phyloP scores from a whole-genome alignment of 192 early-diverging fungal species.

The Podila epicladia region DNA sequence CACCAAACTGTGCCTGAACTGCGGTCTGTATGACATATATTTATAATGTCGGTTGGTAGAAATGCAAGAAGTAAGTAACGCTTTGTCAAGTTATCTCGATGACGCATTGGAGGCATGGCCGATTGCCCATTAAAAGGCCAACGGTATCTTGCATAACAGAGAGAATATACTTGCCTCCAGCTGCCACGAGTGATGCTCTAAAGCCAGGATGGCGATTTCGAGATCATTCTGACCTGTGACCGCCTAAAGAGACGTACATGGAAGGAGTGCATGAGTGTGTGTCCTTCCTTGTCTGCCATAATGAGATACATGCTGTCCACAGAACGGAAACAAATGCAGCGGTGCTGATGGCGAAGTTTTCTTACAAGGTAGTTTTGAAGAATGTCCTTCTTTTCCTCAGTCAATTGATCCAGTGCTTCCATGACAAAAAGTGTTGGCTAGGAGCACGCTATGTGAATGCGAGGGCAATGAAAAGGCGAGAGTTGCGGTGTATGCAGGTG shows the following conservation, averaged over 20 bases:
- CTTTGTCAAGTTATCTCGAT: not conserved
- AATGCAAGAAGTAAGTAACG: not conserved
- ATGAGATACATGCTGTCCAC: not conserved
- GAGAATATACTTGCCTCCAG: conserved; percentile 27
- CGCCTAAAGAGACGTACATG: conserved; percentile 16
- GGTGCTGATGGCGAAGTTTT: not conserved
- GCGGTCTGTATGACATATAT: conserved; percentile 19
- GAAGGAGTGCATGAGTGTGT: not conserved
- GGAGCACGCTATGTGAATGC: not conserved
- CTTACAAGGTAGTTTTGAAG: conserved; percentile 47
- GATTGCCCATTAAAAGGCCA: not conserved
- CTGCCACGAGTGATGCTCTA: conserved; percentile 50
- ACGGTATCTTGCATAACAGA: not conserved
- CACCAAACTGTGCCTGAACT: conserved; percentile 52
- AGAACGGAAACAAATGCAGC: not conserved
- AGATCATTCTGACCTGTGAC: conserved; percentile 49
- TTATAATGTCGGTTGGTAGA: too few species aligned
- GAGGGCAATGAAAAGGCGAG: not conserved
- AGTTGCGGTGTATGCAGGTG: too few species aligned
- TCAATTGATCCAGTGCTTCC: conserved; percentile 39
- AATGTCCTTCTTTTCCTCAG: conserved; percentile 38
- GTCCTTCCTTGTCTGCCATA: not conserved
- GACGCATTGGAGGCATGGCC: too few species aligned
- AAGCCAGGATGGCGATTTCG: conserved; percentile 37
- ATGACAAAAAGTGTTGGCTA: not conserved